These are phyloP conservation scores for Hanseniaspora lachancei DNA, from an alignment of 805 yeast species.

Conservation along the genomic window DNA sequence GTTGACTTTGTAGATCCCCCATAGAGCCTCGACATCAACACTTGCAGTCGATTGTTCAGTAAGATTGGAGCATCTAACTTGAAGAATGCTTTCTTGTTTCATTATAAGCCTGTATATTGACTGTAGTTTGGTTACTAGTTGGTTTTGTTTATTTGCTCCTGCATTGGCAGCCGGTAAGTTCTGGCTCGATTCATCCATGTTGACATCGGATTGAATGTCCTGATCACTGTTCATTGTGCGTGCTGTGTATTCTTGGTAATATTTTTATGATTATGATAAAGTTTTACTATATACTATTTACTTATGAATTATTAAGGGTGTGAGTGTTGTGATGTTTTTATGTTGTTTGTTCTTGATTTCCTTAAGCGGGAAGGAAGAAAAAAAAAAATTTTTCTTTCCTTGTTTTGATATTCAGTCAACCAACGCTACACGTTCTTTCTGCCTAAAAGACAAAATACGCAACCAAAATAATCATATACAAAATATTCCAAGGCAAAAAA, in stretches of 20 bases:
- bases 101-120: conserved; percentile 62
- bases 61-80: conserved; percentile 52
- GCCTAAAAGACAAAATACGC: no score
- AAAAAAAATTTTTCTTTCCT: not conserved
- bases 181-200: conserved; percentile 14
- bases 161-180: not conserved
- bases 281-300: no score
- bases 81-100: conserved; percentile 53
- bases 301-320: no score
- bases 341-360: no score
- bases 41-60: conserved; percentile 32
- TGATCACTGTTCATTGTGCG: not conserved
- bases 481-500: no score
- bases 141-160: conserved; percentile 34
- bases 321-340: no score
- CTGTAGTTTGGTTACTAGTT: conserved; percentile 52
- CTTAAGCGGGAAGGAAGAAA: no score
- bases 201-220: conserved; percentile 18
- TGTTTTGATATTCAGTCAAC: not conserved
- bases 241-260: not conserved
- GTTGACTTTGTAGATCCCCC: conserved; percentile 61
- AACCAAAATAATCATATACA: no score
- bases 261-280: no score
- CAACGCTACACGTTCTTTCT: not conserved
- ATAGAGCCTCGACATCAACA: conserved; percentile 46